Conservation (phyloP, 208 protist genomes). For the Trypanosoma congolense region DNA sequence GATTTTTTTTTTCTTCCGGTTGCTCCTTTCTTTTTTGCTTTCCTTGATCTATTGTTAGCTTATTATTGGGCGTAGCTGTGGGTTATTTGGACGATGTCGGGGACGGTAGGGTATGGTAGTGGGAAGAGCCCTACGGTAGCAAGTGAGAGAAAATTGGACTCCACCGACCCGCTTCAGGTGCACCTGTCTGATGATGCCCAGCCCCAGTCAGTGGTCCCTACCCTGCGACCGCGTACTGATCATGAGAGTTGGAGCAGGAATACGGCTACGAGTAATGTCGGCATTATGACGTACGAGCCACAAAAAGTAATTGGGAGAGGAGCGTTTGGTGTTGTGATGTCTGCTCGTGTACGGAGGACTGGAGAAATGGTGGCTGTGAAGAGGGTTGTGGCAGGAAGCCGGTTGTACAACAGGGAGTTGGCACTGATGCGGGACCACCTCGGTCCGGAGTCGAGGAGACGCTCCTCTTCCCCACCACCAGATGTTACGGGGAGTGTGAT, state of each 20-base stretch:
- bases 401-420: slow-evolving; percentile 98
- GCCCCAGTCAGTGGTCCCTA: no score
- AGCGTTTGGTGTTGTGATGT: slow-evolving; percentile 96
- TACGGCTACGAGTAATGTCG: no score
- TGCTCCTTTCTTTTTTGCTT: slow-evolving; percentile 16
- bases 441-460: background rate
- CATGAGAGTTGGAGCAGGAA: background rate
- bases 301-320: slow-evolving; percentile 92
- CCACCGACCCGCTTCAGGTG: no score
- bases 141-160: no score
- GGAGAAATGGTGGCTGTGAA: slow-evolving; percentile 95
- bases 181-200: no score
- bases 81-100: no score
- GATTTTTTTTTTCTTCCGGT: slow-evolving; percentile 4
- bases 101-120: no score
- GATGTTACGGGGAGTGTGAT: no score
- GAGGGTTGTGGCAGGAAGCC: slow-evolving; percentile 94
- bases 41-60: no score
- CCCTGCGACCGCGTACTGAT: background rate
- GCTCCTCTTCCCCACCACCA: no score
- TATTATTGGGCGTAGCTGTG: no score
- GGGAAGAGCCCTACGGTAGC: no score
- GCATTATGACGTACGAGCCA: slow-evolving; percentile 55
- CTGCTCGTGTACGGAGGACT: slow-evolving; percentile 76
- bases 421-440: slow-evolving; percentile 92